A percentile compares a stretch with the other conserved stretches of the same genome.
These are phyloP conservation scores for Sambucus nigra DNA, from an alignment of 129 eudicot genomes.

Conservation along the genomic window DNA sequence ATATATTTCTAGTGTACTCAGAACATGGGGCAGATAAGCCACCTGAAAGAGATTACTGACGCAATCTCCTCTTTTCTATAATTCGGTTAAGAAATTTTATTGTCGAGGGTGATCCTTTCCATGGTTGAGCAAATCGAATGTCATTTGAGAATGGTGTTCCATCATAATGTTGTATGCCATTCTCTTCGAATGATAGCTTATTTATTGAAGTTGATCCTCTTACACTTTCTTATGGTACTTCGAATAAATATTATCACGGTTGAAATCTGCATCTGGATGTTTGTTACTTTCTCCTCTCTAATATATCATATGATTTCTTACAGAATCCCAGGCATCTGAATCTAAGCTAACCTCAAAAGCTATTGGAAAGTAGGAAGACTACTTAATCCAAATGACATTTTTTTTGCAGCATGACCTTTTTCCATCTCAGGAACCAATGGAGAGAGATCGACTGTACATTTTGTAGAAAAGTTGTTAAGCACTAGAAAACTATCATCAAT, in stretches of 20 bases:
- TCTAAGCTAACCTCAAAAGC: slow-evolving; percentile 40
- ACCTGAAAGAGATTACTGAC: slow-evolving; percentile 53
- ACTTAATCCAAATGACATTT: slow-evolving; percentile 26
- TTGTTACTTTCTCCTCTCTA: slow-evolving; percentile 22
- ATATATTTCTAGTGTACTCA: slow-evolving; percentile 32
- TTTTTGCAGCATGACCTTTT: slow-evolving; percentile 17
- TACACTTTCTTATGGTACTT: slow-evolving; percentile 18
- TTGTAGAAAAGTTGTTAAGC: slow-evolving; percentile 20
- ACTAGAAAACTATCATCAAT: slow-evolving; percentile 31
- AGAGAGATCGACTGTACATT: slow-evolving; percentile 17
- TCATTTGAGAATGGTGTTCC: slow-evolving; percentile 77
- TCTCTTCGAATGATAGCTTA: slow-evolving; percentile 20
- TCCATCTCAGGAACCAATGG: slow-evolving; percentile 17
- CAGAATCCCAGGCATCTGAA: slow-evolving; percentile 38
- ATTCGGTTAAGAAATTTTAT: slow-evolving; percentile 76
- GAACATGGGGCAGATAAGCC: slow-evolving; percentile 45
- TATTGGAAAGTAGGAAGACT: slow-evolving; percentile 29
- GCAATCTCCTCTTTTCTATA: slow-evolving; percentile 69
- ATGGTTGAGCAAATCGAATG: slow-evolving; percentile 38
- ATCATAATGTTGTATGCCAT: slow-evolving; percentile 16
- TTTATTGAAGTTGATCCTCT: slow-evolving; percentile 19
- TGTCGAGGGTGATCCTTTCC: slow-evolving; percentile 90
- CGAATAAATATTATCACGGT: slow-evolving; percentile 6
- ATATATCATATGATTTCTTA: slow-evolving; percentile 12
- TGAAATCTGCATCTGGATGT: slow-evolving; percentile 19